Evolutionary conservation across 371 early-diverging fungal genomes (phyloP).

Genomic region (Lichtheimia corymbifera): DNA sequence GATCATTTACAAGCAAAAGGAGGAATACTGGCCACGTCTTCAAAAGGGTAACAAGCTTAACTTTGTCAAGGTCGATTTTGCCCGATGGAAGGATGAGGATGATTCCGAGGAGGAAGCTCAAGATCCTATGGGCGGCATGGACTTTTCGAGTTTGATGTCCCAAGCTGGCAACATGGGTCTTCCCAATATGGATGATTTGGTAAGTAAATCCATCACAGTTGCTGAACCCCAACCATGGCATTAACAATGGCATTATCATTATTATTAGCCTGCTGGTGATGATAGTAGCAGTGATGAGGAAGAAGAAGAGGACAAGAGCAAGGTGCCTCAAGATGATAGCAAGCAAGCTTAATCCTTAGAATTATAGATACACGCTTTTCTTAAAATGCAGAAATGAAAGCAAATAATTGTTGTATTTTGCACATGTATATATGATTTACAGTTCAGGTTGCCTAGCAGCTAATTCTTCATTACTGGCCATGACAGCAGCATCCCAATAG

Average conservation of each 20-base stretch:
- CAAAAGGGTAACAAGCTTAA: slow-evolving; percentile 71
- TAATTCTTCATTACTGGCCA: slow-evolving; percentile 38
- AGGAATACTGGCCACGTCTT: slow-evolving; percentile 85
- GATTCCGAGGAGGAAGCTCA: slow-evolving; percentile 71
- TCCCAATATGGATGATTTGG: slow-evolving; percentile 14
- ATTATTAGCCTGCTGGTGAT: too few relatives aligned
- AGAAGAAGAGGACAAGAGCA: too few relatives aligned
- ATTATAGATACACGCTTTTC: too few relatives aligned
- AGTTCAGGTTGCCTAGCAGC: slow-evolving; percentile 39
- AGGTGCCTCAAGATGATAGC: too few relatives aligned
- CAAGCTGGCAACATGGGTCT: slow-evolving; percentile 29
- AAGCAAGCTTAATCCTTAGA: too few relatives aligned
- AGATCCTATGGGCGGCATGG: slow-evolving; percentile 50
- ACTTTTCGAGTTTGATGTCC: slow-evolving; percentile 41
- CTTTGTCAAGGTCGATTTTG: slow-evolving; percentile 91
- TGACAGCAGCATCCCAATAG: slow-evolving; percentile 82
- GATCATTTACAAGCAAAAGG: slow-evolving; percentile 70
- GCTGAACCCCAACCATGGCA: too few relatives aligned
- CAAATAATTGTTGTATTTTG: neutral
- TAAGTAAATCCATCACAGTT: neutral
- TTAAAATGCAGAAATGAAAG: neutral
- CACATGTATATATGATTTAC: slow-evolving; percentile 2
- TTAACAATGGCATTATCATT: too few relatives aligned
- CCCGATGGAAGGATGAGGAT: slow-evolving; percentile 90
- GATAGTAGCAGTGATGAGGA: too few relatives aligned